Percentiles rank a stretch among this genome's conserved stretches.
These are phyloP conservation scores for Magnaporthiopsis rhizophila DNA, from an alignment of 2,329 filamentous ascomycete genomes.

Conservation along the genomic window DNA sequence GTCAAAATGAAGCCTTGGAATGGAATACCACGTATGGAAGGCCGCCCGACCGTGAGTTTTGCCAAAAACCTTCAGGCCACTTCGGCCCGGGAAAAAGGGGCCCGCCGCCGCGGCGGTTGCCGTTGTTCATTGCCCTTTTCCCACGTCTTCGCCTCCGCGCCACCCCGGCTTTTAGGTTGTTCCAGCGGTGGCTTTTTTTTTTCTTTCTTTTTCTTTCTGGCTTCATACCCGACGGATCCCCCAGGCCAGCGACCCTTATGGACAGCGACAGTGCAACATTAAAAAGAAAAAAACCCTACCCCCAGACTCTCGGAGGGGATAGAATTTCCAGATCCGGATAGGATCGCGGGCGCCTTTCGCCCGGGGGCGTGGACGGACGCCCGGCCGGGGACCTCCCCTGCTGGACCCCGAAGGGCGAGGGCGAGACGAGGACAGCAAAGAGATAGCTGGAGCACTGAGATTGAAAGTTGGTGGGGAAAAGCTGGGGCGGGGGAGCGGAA, in stretches of 20 bases:
- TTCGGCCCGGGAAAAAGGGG: too few relatives aligned
- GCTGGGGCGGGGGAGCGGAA: slow-evolving; percentile 2
- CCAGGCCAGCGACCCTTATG: background rate
- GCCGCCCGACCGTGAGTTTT: background rate
- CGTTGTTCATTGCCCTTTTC: background rate
- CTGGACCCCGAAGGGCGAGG: background rate
- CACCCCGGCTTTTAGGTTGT: background rate
- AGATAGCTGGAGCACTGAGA: background rate
- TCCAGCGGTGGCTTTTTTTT: too few relatives aligned
- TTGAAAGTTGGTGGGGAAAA: slow-evolving; percentile 6
- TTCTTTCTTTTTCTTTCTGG: background rate
- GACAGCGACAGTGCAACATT: too few relatives aligned
- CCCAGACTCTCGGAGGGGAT: background rate
- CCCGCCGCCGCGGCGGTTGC: background rate
- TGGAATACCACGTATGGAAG: background rate
- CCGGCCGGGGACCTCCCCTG: too few relatives aligned
- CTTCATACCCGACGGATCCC: background rate
- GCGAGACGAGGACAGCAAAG: background rate
- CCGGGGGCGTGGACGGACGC: background rate
- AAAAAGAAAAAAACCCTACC: too few relatives aligned
- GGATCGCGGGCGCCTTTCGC: background rate
- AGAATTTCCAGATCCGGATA: background rate
- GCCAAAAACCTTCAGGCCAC: background rate
- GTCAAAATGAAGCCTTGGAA: background rate
- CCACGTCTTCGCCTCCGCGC: background rate